phyloP scores from a whole-genome alignment of 2,329 filamentous ascomycete genomes.

The Fusarium transvaalense region DNA sequence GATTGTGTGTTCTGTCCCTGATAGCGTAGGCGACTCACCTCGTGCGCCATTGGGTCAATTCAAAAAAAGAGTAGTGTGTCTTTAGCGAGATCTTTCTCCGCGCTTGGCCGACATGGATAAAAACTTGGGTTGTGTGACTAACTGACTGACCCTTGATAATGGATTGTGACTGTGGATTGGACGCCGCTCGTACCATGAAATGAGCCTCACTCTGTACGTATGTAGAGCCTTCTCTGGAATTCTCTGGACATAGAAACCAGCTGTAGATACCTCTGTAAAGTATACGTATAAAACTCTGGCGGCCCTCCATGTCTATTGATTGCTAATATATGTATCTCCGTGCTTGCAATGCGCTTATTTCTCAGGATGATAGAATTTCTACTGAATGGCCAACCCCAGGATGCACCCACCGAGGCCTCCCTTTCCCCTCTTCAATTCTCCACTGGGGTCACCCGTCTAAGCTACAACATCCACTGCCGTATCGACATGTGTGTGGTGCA shows the following conservation, averaged over 20 bases:
- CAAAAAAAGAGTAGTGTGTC: slow-evolving; percentile 6
- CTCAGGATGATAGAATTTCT: neutral
- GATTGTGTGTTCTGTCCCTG: neutral
- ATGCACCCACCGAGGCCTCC: slow-evolving; percentile 41
- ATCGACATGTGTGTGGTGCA: slow-evolving; percentile 41
- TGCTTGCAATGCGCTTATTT: neutral
- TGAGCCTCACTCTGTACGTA: slow-evolving; percentile 12
- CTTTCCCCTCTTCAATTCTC: slow-evolving; percentile 33
- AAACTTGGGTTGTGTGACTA: slow-evolving; percentile 10
- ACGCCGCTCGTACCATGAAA: slow-evolving; percentile 6
- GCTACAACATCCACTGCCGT: slow-evolving; percentile 44
- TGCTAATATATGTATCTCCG: neutral
- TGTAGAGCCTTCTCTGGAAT: neutral
- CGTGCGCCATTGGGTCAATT: slow-evolving; percentile 24
- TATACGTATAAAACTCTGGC: neutral
- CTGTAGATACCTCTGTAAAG: neutral
- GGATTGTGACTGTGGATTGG: slow-evolving; percentile 11
- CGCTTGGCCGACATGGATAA: slow-evolving; percentile 26
- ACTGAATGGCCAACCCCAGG: slow-evolving; percentile 1
- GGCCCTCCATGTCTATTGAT: neutral
- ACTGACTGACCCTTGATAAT: slow-evolving; percentile 14
- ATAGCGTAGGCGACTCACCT: slow-evolving; percentile 27
- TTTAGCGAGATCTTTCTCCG: slow-evolving; percentile 27
- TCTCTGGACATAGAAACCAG: neutral
- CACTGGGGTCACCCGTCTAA: slow-evolving; percentile 39